Conservation (phyloP, 2,329 filamentous ascomycete species). For the Beauveria sp. region DNA sequence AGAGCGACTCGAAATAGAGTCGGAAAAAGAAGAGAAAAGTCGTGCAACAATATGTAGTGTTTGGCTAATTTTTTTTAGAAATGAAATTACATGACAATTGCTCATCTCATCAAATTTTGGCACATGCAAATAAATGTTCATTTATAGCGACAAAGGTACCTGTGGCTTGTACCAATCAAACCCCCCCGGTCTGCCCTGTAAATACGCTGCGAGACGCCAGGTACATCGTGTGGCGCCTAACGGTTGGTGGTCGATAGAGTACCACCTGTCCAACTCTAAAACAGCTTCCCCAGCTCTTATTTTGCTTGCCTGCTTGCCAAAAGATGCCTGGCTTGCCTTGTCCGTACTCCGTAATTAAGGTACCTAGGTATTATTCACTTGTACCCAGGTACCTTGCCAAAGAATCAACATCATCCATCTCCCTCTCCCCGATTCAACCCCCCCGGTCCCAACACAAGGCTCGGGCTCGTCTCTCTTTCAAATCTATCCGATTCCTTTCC, state of each 20-base stretch:
- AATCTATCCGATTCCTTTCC: constrained; percentile 5
- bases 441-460: constrained; percentile 1
- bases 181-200: not conserved
- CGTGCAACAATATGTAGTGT: not conserved
- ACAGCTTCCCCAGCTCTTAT: no score
- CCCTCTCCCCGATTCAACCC: not conserved
- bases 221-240: no score
- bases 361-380: not conserved
- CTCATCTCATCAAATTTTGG: not conserved
- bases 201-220: no score
- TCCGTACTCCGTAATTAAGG: not conserved
- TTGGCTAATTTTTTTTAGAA: not conserved
- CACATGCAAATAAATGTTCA: not conserved
- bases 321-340: no score
- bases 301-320: no score
- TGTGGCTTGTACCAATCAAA: not conserved
- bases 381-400: no score
- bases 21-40: not conserved
- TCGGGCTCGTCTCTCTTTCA: constrained; percentile 4
- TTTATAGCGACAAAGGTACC: not conserved
- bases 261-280: no score
- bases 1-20: not conserved
- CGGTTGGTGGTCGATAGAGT: no score
- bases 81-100: not conserved
- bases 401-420: not conserved